Conservation (phyloP, 257 asterid genomes). For the Perilla frutescens region DNA sequence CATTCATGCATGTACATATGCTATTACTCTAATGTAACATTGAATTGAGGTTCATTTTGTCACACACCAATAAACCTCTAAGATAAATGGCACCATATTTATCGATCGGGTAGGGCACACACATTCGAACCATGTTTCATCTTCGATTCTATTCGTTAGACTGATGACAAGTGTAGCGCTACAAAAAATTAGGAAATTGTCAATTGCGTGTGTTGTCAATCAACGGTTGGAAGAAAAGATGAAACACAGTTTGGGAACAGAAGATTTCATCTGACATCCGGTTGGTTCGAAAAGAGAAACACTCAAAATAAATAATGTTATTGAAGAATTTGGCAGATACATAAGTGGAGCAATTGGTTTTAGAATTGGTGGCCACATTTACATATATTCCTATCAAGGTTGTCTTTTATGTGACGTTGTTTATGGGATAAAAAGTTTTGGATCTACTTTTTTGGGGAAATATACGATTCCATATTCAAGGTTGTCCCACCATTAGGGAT, state of each 20-base stretch:
- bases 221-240: no score
- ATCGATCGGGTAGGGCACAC: no score
- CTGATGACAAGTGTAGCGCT: no score
- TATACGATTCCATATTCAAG: slow-evolving; percentile 34
- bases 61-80: slow-evolving; percentile 10
- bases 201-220: no score
- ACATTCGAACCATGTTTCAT: no score
- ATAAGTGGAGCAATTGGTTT: slow-evolving; percentile 25
- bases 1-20: slow-evolving; percentile 24
- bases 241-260: no score
- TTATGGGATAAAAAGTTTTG: slow-evolving; percentile 30
- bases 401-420: slow-evolving; percentile 23
- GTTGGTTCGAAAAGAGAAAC: slow-evolving; percentile 9
- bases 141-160: no score
- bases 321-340: neutral
- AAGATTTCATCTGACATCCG: neutral
- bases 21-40: neutral
- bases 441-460: slow-evolving; percentile 32
- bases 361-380: slow-evolving; percentile 25
- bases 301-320: neutral
- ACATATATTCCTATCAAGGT: slow-evolving; percentile 31
- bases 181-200: no score
- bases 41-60: slow-evolving; percentile 16
- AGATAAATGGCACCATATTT: no score
- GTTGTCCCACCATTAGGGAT: slow-evolving; percentile 38